A percentile compares a stretch with the other conserved stretches of the same genome.
These are phyloP conservation scores for Trichoderma brevicompactum DNA, from an alignment of 2,329 filamentous ascomycete genomes.

Conservation along the genomic window DNA sequence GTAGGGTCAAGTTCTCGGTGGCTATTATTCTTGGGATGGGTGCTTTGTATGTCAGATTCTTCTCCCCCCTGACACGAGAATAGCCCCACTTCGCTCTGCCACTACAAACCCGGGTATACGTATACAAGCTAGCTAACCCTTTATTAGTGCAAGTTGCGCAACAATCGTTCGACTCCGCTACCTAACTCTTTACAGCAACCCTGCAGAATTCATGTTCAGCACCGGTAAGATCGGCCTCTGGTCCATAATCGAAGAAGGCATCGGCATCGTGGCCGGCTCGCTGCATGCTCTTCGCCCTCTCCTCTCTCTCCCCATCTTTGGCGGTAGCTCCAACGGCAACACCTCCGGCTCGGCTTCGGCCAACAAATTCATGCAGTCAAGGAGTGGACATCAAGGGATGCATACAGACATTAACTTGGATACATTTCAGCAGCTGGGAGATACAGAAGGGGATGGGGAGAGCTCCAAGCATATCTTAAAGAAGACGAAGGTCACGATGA, in stretches of 20 bases:
- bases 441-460: constrained; percentile 18
- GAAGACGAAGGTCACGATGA: constrained; percentile 21
- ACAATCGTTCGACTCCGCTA: constrained; percentile 25
- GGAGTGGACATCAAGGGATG: neutral
- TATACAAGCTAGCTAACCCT: constrained; percentile 1
- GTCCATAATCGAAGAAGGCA: constrained; percentile 24
- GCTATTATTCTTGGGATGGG: constrained; percentile 22
- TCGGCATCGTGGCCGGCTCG: constrained; percentile 23
- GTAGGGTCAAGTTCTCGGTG: constrained; percentile 22
- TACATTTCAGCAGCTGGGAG: constrained; percentile 17
- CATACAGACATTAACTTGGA: constrained; percentile 10
- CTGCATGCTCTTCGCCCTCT: constrained; percentile 23
- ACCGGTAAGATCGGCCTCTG: constrained; percentile 24
- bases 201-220: constrained; percentile 23
- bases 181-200: constrained; percentile 21
- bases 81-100: neutral
- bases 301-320: constrained; percentile 19
- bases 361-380: constrained; percentile 12
- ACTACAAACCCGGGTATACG: neutral
- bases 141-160: constrained; percentile 21
- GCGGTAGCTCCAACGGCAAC: constrained; percentile 1
- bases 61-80: neutral
- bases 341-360: neutral
- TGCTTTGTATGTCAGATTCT: constrained; percentile 19
- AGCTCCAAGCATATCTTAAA: constrained; percentile 22